Base-by-base conservation (phyloP, 192 early-diverging fungal genomes). In the Linnemannia hyalina region DNA sequence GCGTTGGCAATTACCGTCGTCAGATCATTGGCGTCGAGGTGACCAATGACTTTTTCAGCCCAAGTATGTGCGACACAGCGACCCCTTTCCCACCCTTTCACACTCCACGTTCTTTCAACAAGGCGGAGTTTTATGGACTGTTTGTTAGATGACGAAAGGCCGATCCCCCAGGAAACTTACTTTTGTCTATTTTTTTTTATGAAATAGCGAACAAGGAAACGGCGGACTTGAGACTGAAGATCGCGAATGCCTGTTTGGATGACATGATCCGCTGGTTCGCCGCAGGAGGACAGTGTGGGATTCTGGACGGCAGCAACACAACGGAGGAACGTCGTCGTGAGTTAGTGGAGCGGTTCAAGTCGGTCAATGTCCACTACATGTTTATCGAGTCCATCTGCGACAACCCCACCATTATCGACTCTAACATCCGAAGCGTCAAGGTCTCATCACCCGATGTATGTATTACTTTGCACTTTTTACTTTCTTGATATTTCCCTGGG, bases 1-100 rank as follows among this genome's bases (percentile, higher is more conserved):
- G 98, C 81, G 97, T 99, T 70, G 98, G 97, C 74, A 97, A 98
- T 86, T 99, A 99, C 91, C 94, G 98, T 35, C 93, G 98, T 54
- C 90, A 97, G 57, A 90, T 94, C 55, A 91, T 95, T 68, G 97
- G 83, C 40, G 70, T 76, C 29, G 63, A 88, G 38, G 75, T 87
- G 76, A 80, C 88, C 88, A 93, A 95, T 81, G 92, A 93, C 81
- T 97, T 96, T 91, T 97, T 97, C 83, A 93, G 95, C 81, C 94
- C 96, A 35, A 83, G 93, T 93, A 89, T 57, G 79, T 40, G 38
- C 38, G 38, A 40, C 38, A 40, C 38, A 40, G 38, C 38, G 3
- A 40, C 44, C 10, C 44, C 7, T 9, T 40, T 75, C 35, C 6
- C 13, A 38, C n/a, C 20, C 5, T 10, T 20, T 13, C 29, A 35